Evolutionary conservation across 2,329 filamentous ascomycete genomes (phyloP).

Genomic region (Colletotrichum chrysophilum): DNA sequence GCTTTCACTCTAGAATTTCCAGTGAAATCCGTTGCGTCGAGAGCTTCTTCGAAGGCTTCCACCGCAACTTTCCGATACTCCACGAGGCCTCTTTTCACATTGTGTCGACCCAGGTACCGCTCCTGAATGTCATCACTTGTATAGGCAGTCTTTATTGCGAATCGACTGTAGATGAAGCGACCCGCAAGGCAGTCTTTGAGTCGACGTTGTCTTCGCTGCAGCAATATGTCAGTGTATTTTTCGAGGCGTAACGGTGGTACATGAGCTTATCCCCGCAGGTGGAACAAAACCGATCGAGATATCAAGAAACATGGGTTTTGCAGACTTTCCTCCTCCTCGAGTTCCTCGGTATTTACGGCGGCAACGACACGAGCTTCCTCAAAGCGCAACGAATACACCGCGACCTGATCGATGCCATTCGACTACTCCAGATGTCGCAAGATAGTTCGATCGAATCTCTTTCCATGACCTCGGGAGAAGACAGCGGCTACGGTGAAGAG

Average conservation of each 20-base stretch:
- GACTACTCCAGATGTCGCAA: constrained; percentile 3
- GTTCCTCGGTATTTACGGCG: constrained; percentile 7
- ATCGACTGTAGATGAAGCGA: background rate
- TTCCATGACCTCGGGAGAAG: background rate
- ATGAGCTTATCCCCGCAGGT: background rate
- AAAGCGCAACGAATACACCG: constrained; percentile 7
- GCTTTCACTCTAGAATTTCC: background rate
- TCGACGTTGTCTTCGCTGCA: background rate
- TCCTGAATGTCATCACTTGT: background rate
- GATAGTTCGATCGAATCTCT: background rate
- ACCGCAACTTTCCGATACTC: background rate
- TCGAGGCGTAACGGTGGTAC: rapidly evolving
- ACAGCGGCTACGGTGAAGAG: background rate
- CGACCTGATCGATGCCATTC: constrained; percentile 4
- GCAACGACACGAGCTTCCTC: constrained; percentile 1
- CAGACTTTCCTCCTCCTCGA: constrained; percentile 6
- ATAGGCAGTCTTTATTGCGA: constrained; percentile 12
- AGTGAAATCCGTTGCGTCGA: constrained; percentile 6
- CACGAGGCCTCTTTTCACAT: constrained; percentile 5
- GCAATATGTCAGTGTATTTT: background rate
- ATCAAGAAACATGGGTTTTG: constrained; percentile 9
- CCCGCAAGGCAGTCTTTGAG: constrained; percentile 2
- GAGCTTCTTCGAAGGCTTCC: constrained; percentile 7
- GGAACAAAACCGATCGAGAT: constrained; percentile 1
- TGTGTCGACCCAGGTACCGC: constrained; percentile 3